These are phyloP conservation scores for Trichoderma erinaceum DNA, from an alignment of 495 filamentous ascomycete species.

Conservation along the genomic window DNA sequence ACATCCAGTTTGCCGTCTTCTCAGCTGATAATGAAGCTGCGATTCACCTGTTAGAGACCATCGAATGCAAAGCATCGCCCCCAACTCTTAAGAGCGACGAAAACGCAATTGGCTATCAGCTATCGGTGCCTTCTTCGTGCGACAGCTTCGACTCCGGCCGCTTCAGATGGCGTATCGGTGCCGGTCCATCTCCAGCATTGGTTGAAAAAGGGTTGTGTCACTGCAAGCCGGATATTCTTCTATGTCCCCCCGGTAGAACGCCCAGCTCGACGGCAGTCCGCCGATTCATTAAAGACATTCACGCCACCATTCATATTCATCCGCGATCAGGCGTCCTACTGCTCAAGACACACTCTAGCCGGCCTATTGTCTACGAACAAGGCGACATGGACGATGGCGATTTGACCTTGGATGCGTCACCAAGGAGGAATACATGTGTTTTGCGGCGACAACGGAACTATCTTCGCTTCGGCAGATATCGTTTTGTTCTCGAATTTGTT, in stretches of 20 bases:
- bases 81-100: conserved; percentile 4
- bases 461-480: conserved; percentile 2
- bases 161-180: conserved; percentile 1
- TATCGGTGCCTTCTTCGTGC: not conserved
- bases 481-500: not conserved
- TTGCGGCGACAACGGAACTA: not conserved
- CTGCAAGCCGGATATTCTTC: not conserved
- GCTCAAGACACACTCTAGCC: not conserved
- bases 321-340: not conserved
- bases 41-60: not conserved
- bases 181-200: not conserved
- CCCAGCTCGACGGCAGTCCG: conserved; percentile 1
- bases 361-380: conserved; percentile 6
- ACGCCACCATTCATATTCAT: not conserved
- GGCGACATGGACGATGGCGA: not conserved
- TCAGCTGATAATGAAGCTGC: not conserved
- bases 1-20: not conserved
- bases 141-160: not conserved
- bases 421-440: not conserved
- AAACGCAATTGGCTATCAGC: not conserved
- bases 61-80: conserved; percentile 1
- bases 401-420: not conserved
- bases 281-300: conserved; percentile 2
- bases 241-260: not conserved
- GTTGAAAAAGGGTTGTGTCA: not conserved